Evolutionary conservation across 495 filamentous ascomycete species (phyloP), one percentile per base, ranked within the genome.

Genomic region (Trichoderma virens): DNA sequence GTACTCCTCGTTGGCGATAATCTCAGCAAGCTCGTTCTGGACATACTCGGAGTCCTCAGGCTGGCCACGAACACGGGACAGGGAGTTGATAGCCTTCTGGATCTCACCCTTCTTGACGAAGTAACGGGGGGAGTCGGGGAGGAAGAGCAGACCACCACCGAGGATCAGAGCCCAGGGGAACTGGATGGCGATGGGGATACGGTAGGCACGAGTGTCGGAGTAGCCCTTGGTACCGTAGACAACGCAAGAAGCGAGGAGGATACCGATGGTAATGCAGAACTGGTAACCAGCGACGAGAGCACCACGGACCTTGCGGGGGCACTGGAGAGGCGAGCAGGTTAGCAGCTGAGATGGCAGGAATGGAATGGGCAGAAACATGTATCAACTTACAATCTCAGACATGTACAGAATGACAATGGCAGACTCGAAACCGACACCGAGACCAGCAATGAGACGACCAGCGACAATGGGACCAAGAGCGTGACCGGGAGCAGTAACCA

Each of bases 361-460:
- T 35, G 32, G 27, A 45, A n/a, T 3, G 39, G 3, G 5, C 7
- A 3, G 11, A 18, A 20, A 75, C 62, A 31, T 69, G 69, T 18
- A 14, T 59, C 28, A 64, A 41, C 32, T 45, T 74, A 72, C 85
- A 64, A 80, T 82, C 70, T 90, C 88, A 34, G 86, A 88, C 88
- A 90, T 90, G 80, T 90, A 90, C 45, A 90, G 79, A 72, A 90
- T 83, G 71, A 85, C 82, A 71, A 85, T 80, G 64, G 83, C 82
- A 0, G 82, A 84, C 38, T 84, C 81, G 61, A 41, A 31, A 85
- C 86, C 86, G 35, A 88, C 81, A 74, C 86, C 86, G 62, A 83
- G 78, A 64, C 86, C 86, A 27, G 85, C 83, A 69, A 88, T 76
- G 60, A 88, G 68, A 78, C 86, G 84, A 67, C 86, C 86, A 32